phyloP scores from a whole-genome alignment of 768 basidiomycete genomes.

The Tricholoma terreum region DNA sequence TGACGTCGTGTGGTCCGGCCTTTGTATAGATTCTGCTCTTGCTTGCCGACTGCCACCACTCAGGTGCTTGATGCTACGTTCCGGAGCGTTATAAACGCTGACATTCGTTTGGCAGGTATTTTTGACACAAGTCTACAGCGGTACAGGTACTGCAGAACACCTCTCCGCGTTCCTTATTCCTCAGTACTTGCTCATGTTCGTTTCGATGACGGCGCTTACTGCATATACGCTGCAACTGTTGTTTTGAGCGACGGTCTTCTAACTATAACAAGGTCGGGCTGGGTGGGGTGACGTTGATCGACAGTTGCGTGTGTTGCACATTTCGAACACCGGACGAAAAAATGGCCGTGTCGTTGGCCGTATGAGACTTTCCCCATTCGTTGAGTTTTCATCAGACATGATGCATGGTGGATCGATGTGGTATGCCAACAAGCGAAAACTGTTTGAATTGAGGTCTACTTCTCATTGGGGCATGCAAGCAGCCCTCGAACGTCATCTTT shows the following conservation, averaged over 20 bases:
- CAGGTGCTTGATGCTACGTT: conserved; percentile 36
- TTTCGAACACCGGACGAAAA: too few species aligned
- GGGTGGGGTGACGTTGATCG: too few species aligned
- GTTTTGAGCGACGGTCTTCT: conserved; percentile 30
- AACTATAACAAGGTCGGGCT: too few species aligned
- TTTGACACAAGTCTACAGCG: conserved; percentile 64
- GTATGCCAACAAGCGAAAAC: too few species aligned
- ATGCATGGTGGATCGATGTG: too few species aligned
- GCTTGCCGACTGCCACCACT: conserved; percentile 58
- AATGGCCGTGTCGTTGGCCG: too few species aligned
- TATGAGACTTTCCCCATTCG: too few species aligned
- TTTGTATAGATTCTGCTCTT: conserved; percentile 49
- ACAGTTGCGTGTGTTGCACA: too few species aligned
- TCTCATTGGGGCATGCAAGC: too few species aligned
- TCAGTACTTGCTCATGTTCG: conserved; percentile 52
- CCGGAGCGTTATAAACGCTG: neutral
- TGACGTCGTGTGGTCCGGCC: neutral
- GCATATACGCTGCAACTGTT: conserved; percentile 43
- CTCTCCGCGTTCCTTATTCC: conserved; percentile 62
- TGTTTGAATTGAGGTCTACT: too few species aligned
- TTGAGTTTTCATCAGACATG: too few species aligned
- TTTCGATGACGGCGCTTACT: conserved; percentile 48
- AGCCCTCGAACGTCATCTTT: too few species aligned
- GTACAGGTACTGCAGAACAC: conserved; percentile 61
- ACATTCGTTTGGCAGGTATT: conserved; percentile 41